Percentiles rank a stretch among this genome's conserved stretches.
phyloP scores from a whole-genome alignment of 108 stramenopile species.

The Nitzschia sp. region DNA sequence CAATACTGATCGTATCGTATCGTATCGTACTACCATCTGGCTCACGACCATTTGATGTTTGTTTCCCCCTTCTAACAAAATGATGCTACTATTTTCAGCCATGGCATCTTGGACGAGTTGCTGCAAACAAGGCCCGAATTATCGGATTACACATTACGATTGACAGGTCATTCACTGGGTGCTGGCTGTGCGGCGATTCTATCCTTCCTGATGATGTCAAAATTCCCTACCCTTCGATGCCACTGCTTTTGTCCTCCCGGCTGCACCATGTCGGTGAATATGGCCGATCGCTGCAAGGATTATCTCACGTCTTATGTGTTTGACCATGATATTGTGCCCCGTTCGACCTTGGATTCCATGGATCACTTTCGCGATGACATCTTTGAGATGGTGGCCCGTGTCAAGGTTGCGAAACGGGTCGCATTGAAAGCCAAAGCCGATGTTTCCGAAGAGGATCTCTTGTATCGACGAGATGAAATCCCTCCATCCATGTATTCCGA shows the following conservation, averaged over 20 bases:
- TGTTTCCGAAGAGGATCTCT: no score
- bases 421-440: no score
- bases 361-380: slow-evolving; percentile 68
- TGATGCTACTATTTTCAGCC: slow-evolving; percentile 42
- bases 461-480: no score
- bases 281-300: slow-evolving; percentile 48
- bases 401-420: slow-evolving; percentile 79
- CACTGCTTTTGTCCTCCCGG: slow-evolving; percentile 86
- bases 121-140: slow-evolving; percentile 42
- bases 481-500: no score
- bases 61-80: no score
- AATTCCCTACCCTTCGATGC: slow-evolving; percentile 70
- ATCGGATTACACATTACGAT: slow-evolving; percentile 66
- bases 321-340: slow-evolving; percentile 79
- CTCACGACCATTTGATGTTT: no score
- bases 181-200: slow-evolving; percentile 86
- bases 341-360: slow-evolving; percentile 63
- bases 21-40: no score
- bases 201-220: slow-evolving; percentile 59
- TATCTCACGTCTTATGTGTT: slow-evolving; percentile 76
- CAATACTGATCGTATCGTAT: no score
- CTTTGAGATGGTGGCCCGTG: slow-evolving; percentile 67
- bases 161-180: slow-evolving; percentile 90
- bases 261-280: slow-evolving; percentile 60
- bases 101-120: slow-evolving; percentile 47